phyloP scores from a whole-genome alignment of 306 rosid species.

The apple (Malus domestica) region ASM211411v1 NC_041790.1:35917001-35917500 shows the following conservation, averaged over 20 bases:
- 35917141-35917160: constrained; percentile 75
- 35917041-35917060: background rate
- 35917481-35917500: background rate
- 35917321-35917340: background rate
- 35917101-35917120: background rate
- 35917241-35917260: constrained; percentile 83
- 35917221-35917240: constrained; percentile 92
- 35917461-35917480: background rate
- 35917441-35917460: background rate
- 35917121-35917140: constrained; percentile 28
- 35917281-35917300: constrained; percentile 10
- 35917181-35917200: constrained; percentile 68
- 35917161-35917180: constrained; percentile 75
- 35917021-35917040: constrained; percentile 17
- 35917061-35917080: background rate
- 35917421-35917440: background rate
- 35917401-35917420: background rate
- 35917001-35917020: constrained; percentile 81
- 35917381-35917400: background rate
- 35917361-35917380: background rate
- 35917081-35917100: background rate
- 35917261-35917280: constrained; percentile 26
- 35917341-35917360: background rate
- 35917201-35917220: constrained; percentile 67
- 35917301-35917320: background rate